phyloP scores from a whole-genome alignment of 1,139 yeast species.

The Taphrina populina region DNA sequence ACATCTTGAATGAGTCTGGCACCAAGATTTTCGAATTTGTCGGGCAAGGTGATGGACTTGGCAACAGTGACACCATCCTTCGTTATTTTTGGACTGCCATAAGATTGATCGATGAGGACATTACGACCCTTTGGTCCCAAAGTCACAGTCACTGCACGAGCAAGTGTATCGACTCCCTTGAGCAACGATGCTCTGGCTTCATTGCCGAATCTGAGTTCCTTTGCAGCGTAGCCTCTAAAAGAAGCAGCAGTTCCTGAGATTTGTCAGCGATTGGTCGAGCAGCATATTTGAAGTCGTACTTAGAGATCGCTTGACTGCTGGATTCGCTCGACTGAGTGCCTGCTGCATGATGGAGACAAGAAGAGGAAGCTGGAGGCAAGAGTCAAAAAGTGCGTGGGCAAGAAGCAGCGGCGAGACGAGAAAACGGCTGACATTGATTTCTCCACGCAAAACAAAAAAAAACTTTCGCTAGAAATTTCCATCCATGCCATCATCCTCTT shows the following conservation, averaged over 20 bases:
- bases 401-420: no score
- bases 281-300: neutral
- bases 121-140: constrained; percentile 98
- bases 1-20: constrained; percentile 96
- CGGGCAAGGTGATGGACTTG: constrained; percentile 73
- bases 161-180: constrained; percentile 93
- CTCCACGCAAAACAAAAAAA: neutral
- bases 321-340: constrained; percentile 21
- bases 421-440: no score
- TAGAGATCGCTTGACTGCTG: constrained; percentile 25
- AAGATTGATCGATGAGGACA: constrained; percentile 93
- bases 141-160: constrained; percentile 96
- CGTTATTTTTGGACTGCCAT: constrained; percentile 97
- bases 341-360: constrained; percentile 3
- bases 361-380: no score
- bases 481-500: constrained; percentile 27
- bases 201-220: constrained; percentile 95
- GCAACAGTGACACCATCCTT: constrained; percentile 99
- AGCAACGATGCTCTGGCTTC: constrained; percentile 97
- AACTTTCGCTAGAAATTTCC: neutral
- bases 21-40: constrained; percentile 95
- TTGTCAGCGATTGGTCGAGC: constrained; percentile 3
- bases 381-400: no score
- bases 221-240: constrained; percentile 42
- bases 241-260: constrained; percentile 19